Percentiles rank a stretch among this genome's conserved stretches.
Conservation (phyloP, 1,284 basidiomycete genomes). For the Amylostereum chailletii region DNA sequence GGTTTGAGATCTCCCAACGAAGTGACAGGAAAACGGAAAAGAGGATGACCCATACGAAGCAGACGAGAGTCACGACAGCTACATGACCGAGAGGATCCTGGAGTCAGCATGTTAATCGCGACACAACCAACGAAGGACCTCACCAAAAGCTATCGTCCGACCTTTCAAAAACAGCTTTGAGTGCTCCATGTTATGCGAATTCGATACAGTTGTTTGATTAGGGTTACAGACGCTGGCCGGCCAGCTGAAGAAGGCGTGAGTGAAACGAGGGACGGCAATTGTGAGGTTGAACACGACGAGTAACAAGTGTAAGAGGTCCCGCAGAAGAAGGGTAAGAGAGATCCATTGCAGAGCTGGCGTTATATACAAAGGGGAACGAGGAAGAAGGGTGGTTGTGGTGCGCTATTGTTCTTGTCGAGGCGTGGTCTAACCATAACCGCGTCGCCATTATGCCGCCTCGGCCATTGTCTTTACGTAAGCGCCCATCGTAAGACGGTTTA, state of each 20-base stretch:
- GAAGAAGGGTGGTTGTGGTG: too few relatives aligned
- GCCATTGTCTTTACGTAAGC: too few relatives aligned
- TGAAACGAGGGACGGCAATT: neutral
- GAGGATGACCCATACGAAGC: conserved; percentile 33
- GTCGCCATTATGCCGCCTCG: too few relatives aligned
- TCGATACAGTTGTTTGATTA: neutral
- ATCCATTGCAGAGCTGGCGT: too few relatives aligned
- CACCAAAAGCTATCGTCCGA: conserved; percentile 32
- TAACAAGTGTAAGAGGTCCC: neutral
- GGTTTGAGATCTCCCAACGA: conserved; percentile 30
- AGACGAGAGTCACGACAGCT: conserved; percentile 30
- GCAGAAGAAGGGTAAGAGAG: too few relatives aligned
- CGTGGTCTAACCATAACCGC: too few relatives aligned
- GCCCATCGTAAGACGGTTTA: too few relatives aligned
- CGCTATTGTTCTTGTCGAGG: too few relatives aligned
- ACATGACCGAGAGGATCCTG: neutral
- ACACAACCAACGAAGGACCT: conserved; percentile 13
- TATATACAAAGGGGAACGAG: too few relatives aligned
- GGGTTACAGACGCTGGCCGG: neutral
- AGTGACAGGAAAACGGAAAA: conserved; percentile 30
- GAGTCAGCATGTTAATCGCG: neutral
- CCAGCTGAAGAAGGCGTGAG: neutral
- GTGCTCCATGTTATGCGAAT: conserved; percentile 22
- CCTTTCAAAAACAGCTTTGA: conserved; percentile 31
- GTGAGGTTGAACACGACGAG: neutral